A percentile compares a stretch with the other conserved stretches of the same genome.
Evolutionary conservation across 768 basidiomycete species (phyloP).

Genomic region (Auriscalpium vulgare): DNA sequence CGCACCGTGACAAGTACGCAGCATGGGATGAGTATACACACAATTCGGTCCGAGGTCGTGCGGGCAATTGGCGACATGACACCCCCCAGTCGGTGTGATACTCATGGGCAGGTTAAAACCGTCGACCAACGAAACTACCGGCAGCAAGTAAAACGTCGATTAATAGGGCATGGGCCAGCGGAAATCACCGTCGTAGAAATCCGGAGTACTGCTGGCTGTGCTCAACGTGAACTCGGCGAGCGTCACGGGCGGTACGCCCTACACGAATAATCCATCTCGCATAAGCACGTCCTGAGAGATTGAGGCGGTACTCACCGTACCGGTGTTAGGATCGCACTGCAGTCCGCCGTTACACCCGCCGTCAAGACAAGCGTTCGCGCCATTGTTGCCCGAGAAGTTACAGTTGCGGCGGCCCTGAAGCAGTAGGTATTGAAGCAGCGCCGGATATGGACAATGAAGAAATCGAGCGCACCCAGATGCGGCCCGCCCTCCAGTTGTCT

Average conservation of each 20-base stretch:
- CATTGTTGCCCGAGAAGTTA: conserved; percentile 47
- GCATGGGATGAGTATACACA: neutral
- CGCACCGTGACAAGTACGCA: no score
- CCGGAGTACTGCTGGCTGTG: conserved; percentile 13
- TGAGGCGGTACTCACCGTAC: conserved; percentile 30
- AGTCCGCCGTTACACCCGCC: conserved; percentile 70
- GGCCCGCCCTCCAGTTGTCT: conserved; percentile 55
- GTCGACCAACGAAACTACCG: conserved; percentile 20
- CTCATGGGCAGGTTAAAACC: conserved; percentile 47
- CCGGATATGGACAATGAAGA: neutral
- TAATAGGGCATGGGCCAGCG: conserved; percentile 1
- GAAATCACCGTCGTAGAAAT: conserved; percentile 19
- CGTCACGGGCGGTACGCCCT: conserved; percentile 27
- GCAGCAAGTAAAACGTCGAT: neutral
- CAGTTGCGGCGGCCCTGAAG: conserved; percentile 31
- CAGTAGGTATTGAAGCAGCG: neutral
- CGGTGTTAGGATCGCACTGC: conserved; percentile 41
- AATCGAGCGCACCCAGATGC: conserved; percentile 43
- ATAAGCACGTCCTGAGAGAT: neutral
- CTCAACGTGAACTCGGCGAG: conserved; percentile 27
- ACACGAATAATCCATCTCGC: neutral
- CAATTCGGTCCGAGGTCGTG: conserved; percentile 57
- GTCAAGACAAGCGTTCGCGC: conserved; percentile 47
- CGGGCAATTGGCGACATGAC: conserved; percentile 47
- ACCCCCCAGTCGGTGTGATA: conserved; percentile 49